A percentile compares a stretch with the other conserved stretches of the same genome.
These are phyloP conservation scores for Jamesozyma lodderae DNA, from an alignment of 805 yeast genomes.

Conservation along the genomic window DNA sequence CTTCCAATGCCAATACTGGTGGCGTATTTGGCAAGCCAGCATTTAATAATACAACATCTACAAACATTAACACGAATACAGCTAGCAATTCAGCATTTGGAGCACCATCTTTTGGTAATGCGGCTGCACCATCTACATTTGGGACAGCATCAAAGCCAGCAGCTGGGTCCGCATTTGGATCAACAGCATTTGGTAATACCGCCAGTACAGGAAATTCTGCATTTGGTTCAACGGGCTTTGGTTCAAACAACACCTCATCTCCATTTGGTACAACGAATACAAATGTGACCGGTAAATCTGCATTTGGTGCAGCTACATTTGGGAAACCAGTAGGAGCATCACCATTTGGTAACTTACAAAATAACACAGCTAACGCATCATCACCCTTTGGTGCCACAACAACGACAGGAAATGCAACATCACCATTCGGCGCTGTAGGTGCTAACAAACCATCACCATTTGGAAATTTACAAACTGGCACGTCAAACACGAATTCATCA, in stretches of 20 bases:
- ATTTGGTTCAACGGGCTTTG: slow-evolving; percentile 15
- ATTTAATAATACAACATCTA: slow-evolving; percentile 7
- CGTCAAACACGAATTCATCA: not conserved
- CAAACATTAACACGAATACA: not conserved
- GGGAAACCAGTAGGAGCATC: slow-evolving; percentile 1
- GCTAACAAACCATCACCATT: slow-evolving; percentile 2
- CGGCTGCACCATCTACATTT: not conserved
- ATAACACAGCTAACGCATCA: not conserved
- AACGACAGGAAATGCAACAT: not conserved
- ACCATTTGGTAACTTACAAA: slow-evolving; percentile 4
- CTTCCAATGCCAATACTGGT: not conserved
- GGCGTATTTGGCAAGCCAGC: slow-evolving; percentile 12
- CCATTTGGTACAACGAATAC: slow-evolving; percentile 11
- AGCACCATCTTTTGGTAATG: slow-evolving; percentile 11
- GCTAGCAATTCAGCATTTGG: slow-evolving; percentile 8
- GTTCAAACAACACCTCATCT: slow-evolving; percentile 7
- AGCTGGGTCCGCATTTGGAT: slow-evolving; percentile 4
- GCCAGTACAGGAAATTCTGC: slow-evolving; percentile 8
- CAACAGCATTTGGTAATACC: slow-evolving; percentile 4
- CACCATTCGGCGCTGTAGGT: slow-evolving; percentile 3
- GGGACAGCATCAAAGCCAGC: slow-evolving; percentile 3
- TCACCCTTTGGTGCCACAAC: not conserved
- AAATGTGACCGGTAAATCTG: slow-evolving; percentile 16
- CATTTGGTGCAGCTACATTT: slow-evolving; percentile 14
- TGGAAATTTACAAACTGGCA: not conserved